Evolutionary conservation across 1,284 basidiomycete genomes (phyloP), one percentile per base, ranked within the genome.

Genomic region (Puccinia horiana): DNA sequence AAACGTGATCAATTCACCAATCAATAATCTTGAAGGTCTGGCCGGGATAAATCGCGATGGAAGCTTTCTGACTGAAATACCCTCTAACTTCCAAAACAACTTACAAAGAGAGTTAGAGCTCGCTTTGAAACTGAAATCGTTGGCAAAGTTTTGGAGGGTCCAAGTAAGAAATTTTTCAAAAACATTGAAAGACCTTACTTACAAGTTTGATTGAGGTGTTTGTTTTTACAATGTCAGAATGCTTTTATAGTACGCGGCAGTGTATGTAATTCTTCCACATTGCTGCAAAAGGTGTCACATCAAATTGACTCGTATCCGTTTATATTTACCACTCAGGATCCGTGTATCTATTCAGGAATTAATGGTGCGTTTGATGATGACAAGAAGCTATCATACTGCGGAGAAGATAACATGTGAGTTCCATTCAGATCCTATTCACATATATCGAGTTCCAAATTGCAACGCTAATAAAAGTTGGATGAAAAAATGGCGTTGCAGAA

Each of bases 101-200:
- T 54, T 82, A 32, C 81, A 82, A 52, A 76, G 32, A 54, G 81
- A 82, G 35, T 75, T 82, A 14, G 81, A 82, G 35, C 73, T 69
- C 3, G 74, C 81, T 47, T 56, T 82, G 29, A 82, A 82, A 47
- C 40, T 82, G 18, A 82, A 82, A 70, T 63, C 74, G 14, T 52
- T 82, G 44, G 81, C 81, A 1, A 82, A 82, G 16, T 76, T 82
- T 54, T 82, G 81, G 81, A 76, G 81, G 70, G 58, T 82, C 4
- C 81, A 82, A 32, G 81, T 82, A n/a, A 73, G 70, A 23, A 69
- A 40, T 29, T 32, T 40, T 1, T 14, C 44, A 16, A 72, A 14
- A 52, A 54, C 23, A 26, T 16, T 72, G 35, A n/a, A 72, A 18
- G 5, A 2, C 23, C 2, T 11, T 67, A 40, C 65, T 42, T 32